Percentiles rank a stretch among this genome's conserved stretches.
Conservation (phyloP, 768 basidiomycete genomes). For the Mycena albidolilacea region DNA sequence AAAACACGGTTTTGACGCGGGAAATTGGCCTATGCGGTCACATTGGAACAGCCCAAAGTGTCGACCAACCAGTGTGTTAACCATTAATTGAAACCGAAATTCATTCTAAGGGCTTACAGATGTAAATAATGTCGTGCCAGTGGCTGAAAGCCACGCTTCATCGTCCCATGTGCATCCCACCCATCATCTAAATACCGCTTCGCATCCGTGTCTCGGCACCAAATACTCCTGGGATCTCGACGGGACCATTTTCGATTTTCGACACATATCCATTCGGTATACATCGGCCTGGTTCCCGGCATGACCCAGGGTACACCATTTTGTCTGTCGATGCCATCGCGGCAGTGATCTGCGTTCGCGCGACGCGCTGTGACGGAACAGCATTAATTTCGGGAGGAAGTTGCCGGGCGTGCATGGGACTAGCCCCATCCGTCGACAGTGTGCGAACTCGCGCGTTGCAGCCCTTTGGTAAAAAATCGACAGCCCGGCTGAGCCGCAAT, state of each 20-base stretch:
- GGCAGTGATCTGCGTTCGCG: background rate
- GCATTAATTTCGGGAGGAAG: background rate
- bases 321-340: background rate
- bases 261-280: constrained; percentile 5
- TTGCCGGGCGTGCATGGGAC: background rate
- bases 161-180: background rate
- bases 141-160: background rate
- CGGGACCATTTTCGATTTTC: background rate
- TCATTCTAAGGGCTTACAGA: background rate
- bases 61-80: background rate
- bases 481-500: constrained; percentile 12
- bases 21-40: background rate
- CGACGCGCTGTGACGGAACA: background rate
- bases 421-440: background rate
- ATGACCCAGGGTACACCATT: background rate
- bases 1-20: constrained; percentile 2
- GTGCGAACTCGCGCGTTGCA: constrained; percentile 28
- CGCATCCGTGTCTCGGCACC: background rate
- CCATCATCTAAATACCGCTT: background rate
- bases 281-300: background rate
- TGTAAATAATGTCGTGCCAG: background rate
- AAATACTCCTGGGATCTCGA: background rate
- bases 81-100: background rate
- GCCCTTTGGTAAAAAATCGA: constrained; percentile 32
- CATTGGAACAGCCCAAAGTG: background rate